Base-by-base conservation (phyloP, 495 filamentous ascomycete species). In the Polyplosphaeria fusca region DNA sequence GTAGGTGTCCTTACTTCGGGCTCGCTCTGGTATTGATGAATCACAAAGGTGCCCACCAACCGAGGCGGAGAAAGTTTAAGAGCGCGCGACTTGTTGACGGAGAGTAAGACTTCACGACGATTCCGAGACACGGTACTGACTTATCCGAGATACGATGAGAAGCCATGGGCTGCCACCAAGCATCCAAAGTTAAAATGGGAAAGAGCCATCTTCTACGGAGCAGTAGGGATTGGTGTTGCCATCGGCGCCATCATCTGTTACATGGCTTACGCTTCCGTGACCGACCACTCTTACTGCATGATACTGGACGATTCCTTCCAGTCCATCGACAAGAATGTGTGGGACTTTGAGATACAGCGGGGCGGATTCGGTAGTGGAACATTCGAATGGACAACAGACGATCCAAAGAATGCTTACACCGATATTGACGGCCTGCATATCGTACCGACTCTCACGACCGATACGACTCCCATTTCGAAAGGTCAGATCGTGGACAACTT, bases 381-480 rank as follows among this genome's bases (percentile, higher is more conserved):
- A 14, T 77, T 76, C 44, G 73, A 77, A 50, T 74, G 72, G 73
- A 76, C 73, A 3, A 77, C 74, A 4, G 64, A 63, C 38, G 75
- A 76, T 46, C 48, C 65, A 0, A 58, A 60, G 50, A 78, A 78
- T 54, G 58, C 72, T 0, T 77, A 71, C 53, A 67, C 67, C 5
- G 71, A 75, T 45, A 64, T 35, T 0, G 57, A 69, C 1, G 74
- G 73, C 24, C 65, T 78, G 1, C 73, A 77, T 40, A 78, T 78
- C 40, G 69, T 76, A 7, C 76, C 75, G 2, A 77, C 74, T 0
- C 43, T 78, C 22, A 76, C 73, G 0, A 76, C 50, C 32, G 71
- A 72, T 38, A 62, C 68, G 0, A 71, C 67, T 0, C 25, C 52
- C 5, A 75, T 76, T 20, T 72, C 65, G 2, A 47, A 43, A 3